Evolutionary conservation across 257 asterid genomes (phyloP).

Genomic region (Lithospermum erythrorhizon): DNA sequence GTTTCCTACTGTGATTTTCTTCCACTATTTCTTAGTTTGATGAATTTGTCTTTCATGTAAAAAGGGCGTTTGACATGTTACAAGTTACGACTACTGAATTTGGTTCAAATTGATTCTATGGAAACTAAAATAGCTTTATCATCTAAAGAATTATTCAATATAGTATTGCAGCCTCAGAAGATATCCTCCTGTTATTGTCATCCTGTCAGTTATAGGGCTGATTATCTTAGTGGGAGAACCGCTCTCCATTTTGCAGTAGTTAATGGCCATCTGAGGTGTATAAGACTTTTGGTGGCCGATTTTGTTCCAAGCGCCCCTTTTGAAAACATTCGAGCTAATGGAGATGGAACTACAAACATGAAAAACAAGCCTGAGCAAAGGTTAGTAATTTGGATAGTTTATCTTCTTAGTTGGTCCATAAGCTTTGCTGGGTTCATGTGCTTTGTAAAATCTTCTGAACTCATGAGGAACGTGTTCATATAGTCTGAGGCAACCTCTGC

Average conservation of each 20-base stretch:
- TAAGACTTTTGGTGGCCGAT: conserved; percentile 85
- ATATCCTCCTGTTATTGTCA: neutral
- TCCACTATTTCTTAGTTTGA: neutral
- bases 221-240: conserved; percentile 91
- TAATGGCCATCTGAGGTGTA: conserved; percentile 82
- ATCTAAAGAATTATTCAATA: neutral
- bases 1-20: neutral
- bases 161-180: neutral
- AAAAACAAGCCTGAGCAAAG: conserved; percentile 50
- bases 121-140: too few relatives aligned
- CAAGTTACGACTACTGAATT: neutral
- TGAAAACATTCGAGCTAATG: conserved; percentile 34
- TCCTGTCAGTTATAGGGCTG: conserved; percentile 70
- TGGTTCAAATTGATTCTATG: neutral
- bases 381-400: conserved; percentile 11
- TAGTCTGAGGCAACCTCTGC: neutral
- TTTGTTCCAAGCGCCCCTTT: conserved; percentile 78
- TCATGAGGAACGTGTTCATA: neutral
- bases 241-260: conserved; percentile 98
- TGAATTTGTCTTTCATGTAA: neutral
- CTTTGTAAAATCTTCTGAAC: neutral
- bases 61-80: neutral
- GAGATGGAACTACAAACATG: conserved; percentile 36
- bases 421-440: neutral
- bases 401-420: conserved; percentile 8